Base-by-base conservation (phyloP, 768 basidiomycete genomes). In the Lactifluus hygrophoroides region DNA sequence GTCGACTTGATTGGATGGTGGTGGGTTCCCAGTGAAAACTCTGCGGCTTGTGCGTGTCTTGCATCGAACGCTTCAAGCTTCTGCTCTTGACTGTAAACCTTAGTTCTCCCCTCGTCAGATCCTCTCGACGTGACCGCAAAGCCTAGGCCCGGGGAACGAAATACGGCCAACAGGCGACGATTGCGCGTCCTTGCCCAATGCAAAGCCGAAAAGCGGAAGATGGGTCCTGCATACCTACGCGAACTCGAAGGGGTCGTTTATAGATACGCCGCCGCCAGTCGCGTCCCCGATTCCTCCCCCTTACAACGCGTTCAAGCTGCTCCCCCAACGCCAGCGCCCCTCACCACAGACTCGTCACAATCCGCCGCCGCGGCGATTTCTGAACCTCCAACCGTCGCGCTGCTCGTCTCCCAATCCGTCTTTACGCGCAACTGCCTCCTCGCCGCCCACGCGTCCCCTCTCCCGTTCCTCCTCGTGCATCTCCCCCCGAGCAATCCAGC, bases 1-100 rank as follows among this genome's bases (percentile, higher is more conserved):
- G 75, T 96, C 43, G 94, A 96, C 70, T 75, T 95, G 21, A 69
- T 86, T 53, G 94, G 94, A 16, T 94, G 91, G 90, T 95, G 94
- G 94, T 92, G 85, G 86, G 73, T 95, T 4, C 92, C 88, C 40
- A 2, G 35, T 4, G 30, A 27, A 32, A 38, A 23, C 0, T 11
- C 25, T 9, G 10, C 51, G 2, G 38, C 52, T 34, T 28, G 51
- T 55, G 54, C 54, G 50, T 61, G 28, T 53, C 52, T 17, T 30
- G 28, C n/a, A 23, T 21, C 25, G 37, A 16, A 23, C 32, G 14
- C n/a, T n/a, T n/a, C n/a, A n/a, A n/a, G n/a, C n/a, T n/a, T n/a
- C n/a, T n/a, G n/a, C n/a, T n/a, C n/a, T n/a, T n/a, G n/a, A n/a
- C n/a, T n/a, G n/a, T n/a, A n/a, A n/a, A n/a, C n/a, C n/a, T n/a